Evolutionary conservation across 2,329 filamentous ascomycete species (phyloP).

Genomic region (Endocalyx cinctus): DNA sequence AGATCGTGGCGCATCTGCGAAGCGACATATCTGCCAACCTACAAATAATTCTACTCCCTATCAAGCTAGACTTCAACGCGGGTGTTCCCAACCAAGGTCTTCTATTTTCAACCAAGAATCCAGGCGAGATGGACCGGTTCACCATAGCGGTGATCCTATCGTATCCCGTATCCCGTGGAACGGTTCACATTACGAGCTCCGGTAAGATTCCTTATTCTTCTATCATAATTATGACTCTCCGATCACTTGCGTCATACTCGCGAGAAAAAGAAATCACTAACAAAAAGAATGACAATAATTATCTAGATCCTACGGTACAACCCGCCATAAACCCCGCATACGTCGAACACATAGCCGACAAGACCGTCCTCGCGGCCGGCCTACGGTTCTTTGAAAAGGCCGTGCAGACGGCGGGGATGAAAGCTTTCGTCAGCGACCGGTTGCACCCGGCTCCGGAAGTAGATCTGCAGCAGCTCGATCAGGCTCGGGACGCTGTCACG

Average conservation of each 20-base stretch:
- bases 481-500: background rate
- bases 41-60: background rate
- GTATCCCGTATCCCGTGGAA: conserved; percentile 3
- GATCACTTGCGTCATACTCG: too few relatives aligned
- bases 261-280: too few relatives aligned
- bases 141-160: conserved; percentile 1
- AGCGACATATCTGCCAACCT: conserved; percentile 3
- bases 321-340: conserved; percentile 2
- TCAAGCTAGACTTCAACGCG: background rate
- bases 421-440: too few relatives aligned
- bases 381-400: conserved; percentile 1
- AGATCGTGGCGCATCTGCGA: conserved; percentile 1
- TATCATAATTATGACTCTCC: too few relatives aligned
- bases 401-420: background rate
- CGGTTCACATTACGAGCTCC: conserved; percentile 1
- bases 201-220: too few relatives aligned
- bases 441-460: background rate
- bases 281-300: too few relatives aligned
- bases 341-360: conserved; percentile 1
- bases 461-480: background rate
- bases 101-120: background rate
- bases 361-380: conserved; percentile 1
- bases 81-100: conserved; percentile 2
- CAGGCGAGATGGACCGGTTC: background rate
- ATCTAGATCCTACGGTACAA: conserved; percentile 1